Conservation (phyloP, 352 stramenopile genomes). For the Pythium sukuiense region DNA sequence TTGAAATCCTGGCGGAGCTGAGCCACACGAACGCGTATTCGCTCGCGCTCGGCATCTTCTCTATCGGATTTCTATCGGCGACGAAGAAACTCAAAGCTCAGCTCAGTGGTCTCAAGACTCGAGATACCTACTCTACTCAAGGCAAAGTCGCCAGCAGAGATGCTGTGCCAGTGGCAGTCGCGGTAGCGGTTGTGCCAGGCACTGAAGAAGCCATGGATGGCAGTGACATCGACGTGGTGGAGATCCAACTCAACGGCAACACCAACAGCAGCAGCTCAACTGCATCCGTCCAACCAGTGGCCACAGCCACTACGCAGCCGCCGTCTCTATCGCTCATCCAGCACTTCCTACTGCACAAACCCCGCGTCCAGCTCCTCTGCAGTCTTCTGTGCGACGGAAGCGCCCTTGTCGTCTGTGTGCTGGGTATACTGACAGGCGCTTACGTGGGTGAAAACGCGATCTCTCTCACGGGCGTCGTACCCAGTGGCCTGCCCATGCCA, state of each 20-base stretch:
- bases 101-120: neutral
- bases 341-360: constrained; percentile 13
- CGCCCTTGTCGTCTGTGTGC: constrained; percentile 77
- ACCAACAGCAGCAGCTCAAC: neutral
- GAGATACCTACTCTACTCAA: neutral
- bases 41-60: constrained; percentile 47
- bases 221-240: constrained; percentile 9
- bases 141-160: neutral
- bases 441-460: constrained; percentile 67
- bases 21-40: constrained; percentile 53
- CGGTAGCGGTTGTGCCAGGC: neutral
- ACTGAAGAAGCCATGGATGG: neutral
- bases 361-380: constrained; percentile 39
- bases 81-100: constrained; percentile 23
- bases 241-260: constrained; percentile 12
- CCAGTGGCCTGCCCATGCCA: constrained; percentile 56
- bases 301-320: neutral
- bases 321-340: neutral
- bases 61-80: constrained; percentile 40
- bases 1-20: constrained; percentile 52
- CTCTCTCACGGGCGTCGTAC: constrained; percentile 76
- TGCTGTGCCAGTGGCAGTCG: neutral
- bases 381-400: constrained; percentile 56
- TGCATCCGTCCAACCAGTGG: neutral
- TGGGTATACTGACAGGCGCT: constrained; percentile 66